Conservation (phyloP, 1,284 basidiomycete genomes). For the Tilletiopsis washingtonensis region DNA sequence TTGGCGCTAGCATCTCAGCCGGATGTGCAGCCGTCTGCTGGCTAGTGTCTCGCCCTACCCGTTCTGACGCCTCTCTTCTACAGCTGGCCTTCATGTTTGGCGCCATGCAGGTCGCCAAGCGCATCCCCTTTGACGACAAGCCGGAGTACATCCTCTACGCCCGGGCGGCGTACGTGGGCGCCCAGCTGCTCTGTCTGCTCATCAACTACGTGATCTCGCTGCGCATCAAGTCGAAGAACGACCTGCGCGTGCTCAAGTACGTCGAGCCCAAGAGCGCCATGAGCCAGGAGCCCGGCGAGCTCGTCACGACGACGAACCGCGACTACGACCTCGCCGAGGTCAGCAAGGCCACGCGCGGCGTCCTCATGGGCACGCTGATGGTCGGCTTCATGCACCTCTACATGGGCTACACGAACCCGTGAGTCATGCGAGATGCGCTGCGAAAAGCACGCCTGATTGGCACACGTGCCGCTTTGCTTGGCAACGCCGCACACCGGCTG, state of each 20-base stretch:
- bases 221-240: constrained; percentile 79
- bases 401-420: constrained; percentile 47
- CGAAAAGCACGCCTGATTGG: too few species aligned
- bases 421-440: too few species aligned
- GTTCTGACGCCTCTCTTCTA: too few species aligned
- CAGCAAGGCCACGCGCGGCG: constrained; percentile 66
- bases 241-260: constrained; percentile 90
- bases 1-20: too few species aligned
- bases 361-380: constrained; percentile 48
- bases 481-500: too few species aligned
- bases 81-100: constrained; percentile 32
- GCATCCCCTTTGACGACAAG: constrained; percentile 77
- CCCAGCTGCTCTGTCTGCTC: constrained; percentile 63
- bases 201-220: constrained; percentile 61
- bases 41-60: too few species aligned
- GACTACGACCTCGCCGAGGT: constrained; percentile 88
- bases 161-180: constrained; percentile 70
- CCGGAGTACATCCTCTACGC: constrained; percentile 73
- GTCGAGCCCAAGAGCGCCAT: constrained; percentile 51
- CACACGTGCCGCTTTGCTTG: background rate
- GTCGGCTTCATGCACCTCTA: constrained; percentile 47
- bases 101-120: constrained; percentile 63
- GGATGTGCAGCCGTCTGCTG: too few species aligned
- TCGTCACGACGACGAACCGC: constrained; percentile 81
- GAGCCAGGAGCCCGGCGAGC: constrained; percentile 62